Evolutionary conservation across 83 land plant species (phyloP).

Genomic region (Larix sibirica): DNA sequence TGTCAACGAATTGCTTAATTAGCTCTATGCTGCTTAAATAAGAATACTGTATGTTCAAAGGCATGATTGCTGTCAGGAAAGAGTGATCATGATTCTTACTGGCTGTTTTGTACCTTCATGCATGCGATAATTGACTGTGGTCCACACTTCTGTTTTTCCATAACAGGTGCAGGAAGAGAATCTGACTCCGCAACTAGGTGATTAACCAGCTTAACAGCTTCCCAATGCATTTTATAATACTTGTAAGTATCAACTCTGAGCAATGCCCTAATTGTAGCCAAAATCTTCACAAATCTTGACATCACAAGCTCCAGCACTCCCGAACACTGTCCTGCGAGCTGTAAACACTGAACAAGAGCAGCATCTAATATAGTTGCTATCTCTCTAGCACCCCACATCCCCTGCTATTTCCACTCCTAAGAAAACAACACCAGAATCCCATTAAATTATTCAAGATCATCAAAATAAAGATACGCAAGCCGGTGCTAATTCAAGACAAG

Average conservation of each 20-base stretch:
- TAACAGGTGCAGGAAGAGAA: slow-evolving; percentile 32
- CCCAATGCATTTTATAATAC: slow-evolving; percentile 72
- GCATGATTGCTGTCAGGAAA: too few species aligned
- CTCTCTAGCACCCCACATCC: slow-evolving; percentile 62
- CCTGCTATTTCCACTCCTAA: slow-evolving; percentile 33
- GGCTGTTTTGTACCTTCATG: slow-evolving; percentile 57
- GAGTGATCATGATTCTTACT: too few species aligned
- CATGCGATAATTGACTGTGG: slow-evolving; percentile 83
- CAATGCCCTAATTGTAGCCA: slow-evolving; percentile 48
- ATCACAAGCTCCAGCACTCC: slow-evolving; percentile 77
- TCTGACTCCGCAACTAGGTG: slow-evolving; percentile 74
- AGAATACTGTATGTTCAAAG: too few species aligned
- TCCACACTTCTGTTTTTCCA: slow-evolving; percentile 53
- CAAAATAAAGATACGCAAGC: too few species aligned
- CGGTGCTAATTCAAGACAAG: too few species aligned
- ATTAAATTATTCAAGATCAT: too few species aligned
- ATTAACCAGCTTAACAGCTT: slow-evolving; percentile 75
- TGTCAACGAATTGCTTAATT: too few species aligned
- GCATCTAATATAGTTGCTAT: slow-evolving; percentile 79
- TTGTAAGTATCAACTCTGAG: slow-evolving; percentile 71
- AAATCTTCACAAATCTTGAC: slow-evolving; percentile 80
- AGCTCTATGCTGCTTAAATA: too few species aligned
- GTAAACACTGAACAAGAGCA: slow-evolving; percentile 80
- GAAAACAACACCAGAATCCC: not conserved
- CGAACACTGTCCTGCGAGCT: slow-evolving; percentile 68